A percentile compares a stretch with the other conserved stretches of the same genome.
These are phyloP conservation scores for Pseudogymnoascus sp. DNA, from an alignment of 2,329 filamentous ascomycete genomes.

Conservation along the genomic window DNA sequence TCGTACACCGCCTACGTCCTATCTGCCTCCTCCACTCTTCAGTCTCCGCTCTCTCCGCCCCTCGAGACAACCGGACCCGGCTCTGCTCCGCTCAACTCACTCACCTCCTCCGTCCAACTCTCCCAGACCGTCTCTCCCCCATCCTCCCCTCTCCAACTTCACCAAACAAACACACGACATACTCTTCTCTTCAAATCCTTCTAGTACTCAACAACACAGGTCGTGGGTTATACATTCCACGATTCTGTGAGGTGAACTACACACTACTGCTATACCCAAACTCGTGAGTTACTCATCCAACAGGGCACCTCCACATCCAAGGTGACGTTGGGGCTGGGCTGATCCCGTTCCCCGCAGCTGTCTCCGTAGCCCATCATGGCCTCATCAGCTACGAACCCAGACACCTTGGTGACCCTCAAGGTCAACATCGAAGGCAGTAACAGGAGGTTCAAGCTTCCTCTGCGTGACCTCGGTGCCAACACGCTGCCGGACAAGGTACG, in stretches of 20 bases:
- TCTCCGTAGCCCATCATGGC: constrained; percentile 22
- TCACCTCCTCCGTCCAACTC: neutral
- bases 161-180: constrained; percentile 2
- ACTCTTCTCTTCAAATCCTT: neutral
- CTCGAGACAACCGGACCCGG: neutral
- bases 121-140: constrained; percentile 11
- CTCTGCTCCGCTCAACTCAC: neutral
- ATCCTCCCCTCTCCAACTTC: constrained; percentile 16
- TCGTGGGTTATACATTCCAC: constrained; percentile 3
- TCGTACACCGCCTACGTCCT: neutral
- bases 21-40: constrained; percentile 9
- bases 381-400: constrained; percentile 35
- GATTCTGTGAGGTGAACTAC: neutral
- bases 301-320: neutral
- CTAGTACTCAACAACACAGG: neutral
- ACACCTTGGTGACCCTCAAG: constrained; percentile 73
- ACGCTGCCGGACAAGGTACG: constrained; percentile 78
- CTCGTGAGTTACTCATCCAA: neutral
- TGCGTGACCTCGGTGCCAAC: constrained; percentile 70
- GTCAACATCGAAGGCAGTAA: constrained; percentile 67
- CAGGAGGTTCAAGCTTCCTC: constrained; percentile 79
- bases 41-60: constrained; percentile 4
- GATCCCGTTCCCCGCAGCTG: constrained; percentile 5
- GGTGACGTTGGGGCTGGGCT: constrained; percentile 7
- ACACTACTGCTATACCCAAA: neutral